phyloP scores from a whole-genome alignment of 2,329 filamentous ascomycete species.

The Rachicladosporium sp. region DNA sequence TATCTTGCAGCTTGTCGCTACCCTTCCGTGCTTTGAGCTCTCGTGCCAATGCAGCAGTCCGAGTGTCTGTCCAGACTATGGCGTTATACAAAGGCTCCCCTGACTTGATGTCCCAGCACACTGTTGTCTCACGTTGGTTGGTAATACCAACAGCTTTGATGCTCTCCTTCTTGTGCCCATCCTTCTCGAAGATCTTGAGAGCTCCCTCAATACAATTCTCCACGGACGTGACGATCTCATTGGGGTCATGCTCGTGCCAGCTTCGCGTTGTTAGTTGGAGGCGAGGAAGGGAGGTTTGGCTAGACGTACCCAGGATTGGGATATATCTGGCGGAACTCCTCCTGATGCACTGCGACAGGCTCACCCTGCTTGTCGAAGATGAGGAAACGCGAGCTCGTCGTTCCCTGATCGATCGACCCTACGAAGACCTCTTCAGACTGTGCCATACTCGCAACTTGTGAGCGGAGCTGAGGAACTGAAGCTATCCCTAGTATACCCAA shows the following conservation, averaged over 20 bases:
- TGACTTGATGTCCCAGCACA: conserved; percentile 72
- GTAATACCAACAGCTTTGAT: conserved; percentile 76
- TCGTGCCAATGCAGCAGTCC: conserved; percentile 62
- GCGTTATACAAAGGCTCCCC: conserved; percentile 74
- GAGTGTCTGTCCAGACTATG: conserved; percentile 82
- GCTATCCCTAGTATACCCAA: not conserved
- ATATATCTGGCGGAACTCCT: conserved; percentile 76
- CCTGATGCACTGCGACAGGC: conserved; percentile 70
- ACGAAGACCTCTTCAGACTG: conserved; percentile 49
- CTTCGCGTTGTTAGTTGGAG: conserved; percentile 30
- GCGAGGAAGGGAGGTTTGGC: not conserved
- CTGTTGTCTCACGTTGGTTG: conserved; percentile 78
- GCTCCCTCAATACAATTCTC: conserved; percentile 69
- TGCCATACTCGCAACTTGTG: conserved; percentile 2
- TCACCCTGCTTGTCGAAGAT: conserved; percentile 74
- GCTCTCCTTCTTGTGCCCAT: conserved; percentile 53
- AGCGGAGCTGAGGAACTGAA: conserved; percentile 6
- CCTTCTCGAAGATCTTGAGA: conserved; percentile 55
- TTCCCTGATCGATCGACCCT: conserved; percentile 82
- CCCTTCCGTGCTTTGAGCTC: conserved; percentile 58
- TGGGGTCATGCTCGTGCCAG: conserved; percentile 83
- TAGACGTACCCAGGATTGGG: conserved; percentile 65
- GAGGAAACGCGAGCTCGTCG: conserved; percentile 78
- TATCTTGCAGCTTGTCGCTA: conserved; percentile 54
- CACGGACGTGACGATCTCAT: conserved; percentile 62